phyloP scores from a whole-genome alignment of 2,329 filamentous ascomycete species.

The Periglandula ipomoeae region DNA sequence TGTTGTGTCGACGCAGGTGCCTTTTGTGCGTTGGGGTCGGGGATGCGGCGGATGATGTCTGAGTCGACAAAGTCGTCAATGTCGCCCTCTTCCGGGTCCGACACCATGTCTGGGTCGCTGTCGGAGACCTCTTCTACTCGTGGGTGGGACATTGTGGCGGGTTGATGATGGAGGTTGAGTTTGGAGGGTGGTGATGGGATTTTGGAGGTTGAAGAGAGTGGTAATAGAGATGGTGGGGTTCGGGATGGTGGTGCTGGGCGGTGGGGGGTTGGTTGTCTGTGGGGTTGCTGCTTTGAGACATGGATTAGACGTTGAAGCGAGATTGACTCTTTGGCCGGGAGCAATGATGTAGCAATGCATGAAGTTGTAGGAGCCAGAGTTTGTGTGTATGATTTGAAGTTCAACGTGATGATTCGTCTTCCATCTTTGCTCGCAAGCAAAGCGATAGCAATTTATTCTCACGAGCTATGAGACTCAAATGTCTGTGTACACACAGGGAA shows the following conservation, averaged over 20 bases:
- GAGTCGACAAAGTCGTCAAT: slow-evolving; percentile 55
- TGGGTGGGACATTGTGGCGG: slow-evolving; percentile 62
- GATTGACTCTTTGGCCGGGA: too few relatives aligned
- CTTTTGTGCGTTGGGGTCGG: slow-evolving; percentile 2
- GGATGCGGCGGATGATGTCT: slow-evolving; percentile 44
- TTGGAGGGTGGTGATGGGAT: neutral
- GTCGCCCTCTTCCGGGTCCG: slow-evolving; percentile 82
- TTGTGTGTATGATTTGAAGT: too few relatives aligned
- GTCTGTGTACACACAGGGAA: too few relatives aligned
- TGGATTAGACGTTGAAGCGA: too few relatives aligned
- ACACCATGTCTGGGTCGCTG: slow-evolving; percentile 53
- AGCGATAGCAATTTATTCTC: too few relatives aligned
- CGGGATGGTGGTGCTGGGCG: neutral
- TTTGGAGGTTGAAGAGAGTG: slow-evolving; percentile 3
- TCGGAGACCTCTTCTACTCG: slow-evolving; percentile 90
- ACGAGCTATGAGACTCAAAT: too few relatives aligned
- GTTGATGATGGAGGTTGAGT: neutral
- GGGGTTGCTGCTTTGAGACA: too few relatives aligned
- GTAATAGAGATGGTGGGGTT: slow-evolving; percentile 3
- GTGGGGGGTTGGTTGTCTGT: slow-evolving; percentile 4
- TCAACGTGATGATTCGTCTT: too few relatives aligned
- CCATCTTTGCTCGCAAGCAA: too few relatives aligned
- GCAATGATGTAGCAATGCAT: too few relatives aligned
- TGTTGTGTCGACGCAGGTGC: slow-evolving; percentile 7
- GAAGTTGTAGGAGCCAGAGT: too few relatives aligned